Evolutionary conservation across 306 rosid genomes (phyloP), one percentile per base, ranked within the genome.

Genomic region (Trichosanthes cucumerina): DNA sequence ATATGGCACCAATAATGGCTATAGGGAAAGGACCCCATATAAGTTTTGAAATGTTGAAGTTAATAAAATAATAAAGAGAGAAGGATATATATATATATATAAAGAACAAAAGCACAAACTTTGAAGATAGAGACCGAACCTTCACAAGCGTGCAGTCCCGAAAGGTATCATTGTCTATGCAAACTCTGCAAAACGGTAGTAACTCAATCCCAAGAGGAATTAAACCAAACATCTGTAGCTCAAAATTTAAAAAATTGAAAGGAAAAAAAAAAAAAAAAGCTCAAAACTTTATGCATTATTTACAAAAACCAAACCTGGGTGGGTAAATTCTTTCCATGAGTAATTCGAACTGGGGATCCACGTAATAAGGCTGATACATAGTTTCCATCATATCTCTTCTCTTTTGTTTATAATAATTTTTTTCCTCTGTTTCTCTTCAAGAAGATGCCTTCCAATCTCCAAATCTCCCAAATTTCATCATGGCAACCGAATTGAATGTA

Each of bases 251-350:
- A n/a, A n/a, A n/a, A n/a, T n/a, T n/a, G n/a, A 44, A 12, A 34
- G 13, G 7, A 49, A 70, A 77, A n/a, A 34, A 2, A 47, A 6
- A 11, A 2, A 31, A 59, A 1, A 56, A 24, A 82, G 16, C 9
- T 33, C 57, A 77, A 14, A 50, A 18, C 11, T 23, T 4, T 9
- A 58, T 16, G 28, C 9, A 16, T 64, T 14, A 16, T 7, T 56
- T 9, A 64, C 1, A 53, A 53, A 53, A 1, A 7, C 44, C 7
- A 57, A 79, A 95, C 97, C 99, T 86, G 11, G 99, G 98, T 58
- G 99, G 98, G 78, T 92, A 79, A 77, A 95, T 89, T 88, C 96
- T 90, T 85, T 95, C 98, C 1, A 90, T 83, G 46, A 92, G 92
- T 15, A 86, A 88, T 76, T 95, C 96, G 57, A 88, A 85, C 69